phyloP scores from a whole-genome alignment of 345 rosid species.

The Brassica nigra region DNA sequence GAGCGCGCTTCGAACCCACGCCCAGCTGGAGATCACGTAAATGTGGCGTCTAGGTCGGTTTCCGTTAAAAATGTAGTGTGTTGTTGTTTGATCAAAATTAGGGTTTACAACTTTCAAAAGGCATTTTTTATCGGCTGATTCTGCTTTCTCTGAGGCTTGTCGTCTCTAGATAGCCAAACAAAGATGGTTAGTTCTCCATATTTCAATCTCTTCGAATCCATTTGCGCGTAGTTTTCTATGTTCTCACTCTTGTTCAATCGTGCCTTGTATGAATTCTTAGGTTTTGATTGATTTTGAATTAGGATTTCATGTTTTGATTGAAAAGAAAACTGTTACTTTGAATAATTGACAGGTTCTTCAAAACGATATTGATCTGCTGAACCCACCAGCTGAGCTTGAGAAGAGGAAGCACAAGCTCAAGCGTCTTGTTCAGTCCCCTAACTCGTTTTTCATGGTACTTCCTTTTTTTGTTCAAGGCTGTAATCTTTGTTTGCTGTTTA shows the following conservation, averaged over 20 bases:
- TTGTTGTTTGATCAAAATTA: not conserved
- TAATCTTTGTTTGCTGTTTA: not conserved
- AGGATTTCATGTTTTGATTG: not conserved
- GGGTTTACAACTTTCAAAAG: constrained; percentile 8
- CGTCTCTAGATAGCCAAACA: constrained; percentile 11
- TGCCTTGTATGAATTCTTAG: not conserved
- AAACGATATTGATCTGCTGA: constrained; percentile 67
- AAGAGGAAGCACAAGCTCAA: constrained; percentile 79
- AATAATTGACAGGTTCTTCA: constrained; percentile 50
- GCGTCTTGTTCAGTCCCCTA: constrained; percentile 72
- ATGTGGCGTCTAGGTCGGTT: not conserved
- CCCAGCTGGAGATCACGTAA: not conserved
- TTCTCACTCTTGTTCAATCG: not conserved
- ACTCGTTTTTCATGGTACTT: constrained; percentile 64
- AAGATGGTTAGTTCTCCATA: constrained; percentile 21
- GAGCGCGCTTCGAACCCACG: too few relatives aligned
- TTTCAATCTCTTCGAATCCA: not conserved
- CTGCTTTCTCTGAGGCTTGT: not conserved
- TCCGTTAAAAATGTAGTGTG: not conserved
- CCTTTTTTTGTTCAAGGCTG: not conserved
- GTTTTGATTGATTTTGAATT: not conserved
- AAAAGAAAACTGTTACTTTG: not conserved
- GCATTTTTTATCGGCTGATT: constrained; percentile 29
- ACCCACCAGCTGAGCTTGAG: constrained; percentile 74
- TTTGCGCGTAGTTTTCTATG: not conserved